Conservation (phyloP, 257 asterid species). For the Prunella vulgaris region DNA sequence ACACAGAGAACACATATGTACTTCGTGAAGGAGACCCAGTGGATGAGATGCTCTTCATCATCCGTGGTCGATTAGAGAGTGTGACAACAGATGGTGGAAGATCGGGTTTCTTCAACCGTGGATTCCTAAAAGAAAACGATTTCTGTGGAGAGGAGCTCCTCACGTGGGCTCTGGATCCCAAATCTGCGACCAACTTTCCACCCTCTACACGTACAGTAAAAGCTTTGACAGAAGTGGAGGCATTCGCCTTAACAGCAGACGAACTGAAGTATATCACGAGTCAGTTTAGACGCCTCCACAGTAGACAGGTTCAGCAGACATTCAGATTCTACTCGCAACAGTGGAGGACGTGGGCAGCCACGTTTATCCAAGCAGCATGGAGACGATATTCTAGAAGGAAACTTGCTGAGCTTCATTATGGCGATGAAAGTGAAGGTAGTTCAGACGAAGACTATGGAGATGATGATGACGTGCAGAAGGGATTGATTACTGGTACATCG, state of each 20-base stretch:
- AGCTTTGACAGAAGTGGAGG: conserved; percentile 93
- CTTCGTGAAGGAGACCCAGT: conserved; percentile 97
- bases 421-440: conserved; percentile 25
- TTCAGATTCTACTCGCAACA: conserved; percentile 95
- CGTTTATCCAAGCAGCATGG: conserved; percentile 95
- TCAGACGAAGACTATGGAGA: conserved; percentile 17
- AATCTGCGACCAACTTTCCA: conserved; percentile 74
- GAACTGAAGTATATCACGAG: conserved; percentile 82
- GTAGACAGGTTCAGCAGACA: conserved; percentile 95
- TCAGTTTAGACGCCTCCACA: conserved; percentile 86
- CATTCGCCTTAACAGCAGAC: conserved; percentile 85
- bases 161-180: conserved; percentile 97
- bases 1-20: conserved; percentile 68
- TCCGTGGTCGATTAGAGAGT: conserved; percentile 91
- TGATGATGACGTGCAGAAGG: conserved; percentile 31
- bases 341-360: conserved; percentile 99
- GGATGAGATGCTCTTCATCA: conserved; percentile 86
- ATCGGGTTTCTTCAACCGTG: conserved; percentile 91
- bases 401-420: conserved; percentile 46
- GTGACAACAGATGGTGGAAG: conserved; percentile 98
- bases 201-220: conserved; percentile 92
- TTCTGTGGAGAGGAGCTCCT: conserved; percentile 98
- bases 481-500: conserved; percentile 26
- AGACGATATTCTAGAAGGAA: conserved; percentile 70
- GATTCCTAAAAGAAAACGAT: conserved; percentile 70